phyloP scores from a whole-genome alignment of 2,329 filamentous ascomycete species.

The Colletotrichum kahawae region DNA sequence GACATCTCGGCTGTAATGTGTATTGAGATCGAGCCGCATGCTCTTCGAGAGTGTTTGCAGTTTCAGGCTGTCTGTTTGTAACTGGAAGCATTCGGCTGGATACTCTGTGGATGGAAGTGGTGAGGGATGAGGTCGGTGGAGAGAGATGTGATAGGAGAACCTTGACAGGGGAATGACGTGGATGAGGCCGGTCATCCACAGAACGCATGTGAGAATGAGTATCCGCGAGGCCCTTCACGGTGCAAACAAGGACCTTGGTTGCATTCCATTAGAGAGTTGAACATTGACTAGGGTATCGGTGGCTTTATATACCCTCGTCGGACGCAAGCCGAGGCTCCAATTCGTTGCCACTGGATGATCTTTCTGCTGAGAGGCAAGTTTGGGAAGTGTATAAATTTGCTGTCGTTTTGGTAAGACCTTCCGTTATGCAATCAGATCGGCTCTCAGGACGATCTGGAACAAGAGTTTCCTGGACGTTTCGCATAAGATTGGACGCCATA shows the following conservation, averaged over 20 bases:
- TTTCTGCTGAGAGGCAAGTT: background rate
- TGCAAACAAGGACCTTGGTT: background rate
- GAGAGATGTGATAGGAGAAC: background rate
- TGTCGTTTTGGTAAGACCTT: background rate
- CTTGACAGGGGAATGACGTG: fast-evolving
- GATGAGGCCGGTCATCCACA: fast-evolving
- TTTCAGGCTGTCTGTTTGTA: fast-evolving
- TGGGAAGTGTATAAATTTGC: background rate
- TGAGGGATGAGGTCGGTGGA: fast-evolving
- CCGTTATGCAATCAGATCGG: background rate
- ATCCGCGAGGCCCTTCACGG: too few species aligned
- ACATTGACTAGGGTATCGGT: fast-evolving
- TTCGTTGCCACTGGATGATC: background rate
- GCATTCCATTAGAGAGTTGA: background rate
- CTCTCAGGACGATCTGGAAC: too few species aligned
- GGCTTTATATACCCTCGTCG: background rate
- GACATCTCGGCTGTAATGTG: too few species aligned
- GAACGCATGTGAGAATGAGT: fast-evolving
- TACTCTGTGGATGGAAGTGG: background rate
- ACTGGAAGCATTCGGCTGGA: background rate
- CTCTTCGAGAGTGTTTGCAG: background rate
- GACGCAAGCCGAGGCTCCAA: fast-evolving
- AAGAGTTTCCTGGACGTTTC: too few species aligned
- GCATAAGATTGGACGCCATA: fast-evolving
- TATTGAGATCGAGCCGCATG: too few species aligned